Conservation (phyloP, 345 rosid genomes). For the Eucalyptus cladocalyx region DNA sequence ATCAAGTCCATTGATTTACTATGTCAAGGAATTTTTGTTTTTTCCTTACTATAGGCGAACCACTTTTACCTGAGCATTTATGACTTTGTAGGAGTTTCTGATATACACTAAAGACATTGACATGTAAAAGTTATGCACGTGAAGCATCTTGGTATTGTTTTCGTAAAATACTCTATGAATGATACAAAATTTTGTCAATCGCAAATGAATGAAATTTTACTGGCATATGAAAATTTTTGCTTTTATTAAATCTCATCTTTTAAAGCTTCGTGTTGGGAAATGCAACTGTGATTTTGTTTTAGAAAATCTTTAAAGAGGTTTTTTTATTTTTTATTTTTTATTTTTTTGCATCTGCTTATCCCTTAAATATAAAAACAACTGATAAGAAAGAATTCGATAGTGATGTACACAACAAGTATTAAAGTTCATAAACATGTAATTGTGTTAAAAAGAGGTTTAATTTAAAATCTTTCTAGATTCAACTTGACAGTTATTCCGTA, state of each 20-base stretch:
- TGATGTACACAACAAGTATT: not conserved
- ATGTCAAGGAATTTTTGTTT: not conserved
- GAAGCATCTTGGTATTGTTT: not conserved
- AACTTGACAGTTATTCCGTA: not conserved
- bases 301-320: not conserved
- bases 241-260: not conserved
- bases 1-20: not conserved
- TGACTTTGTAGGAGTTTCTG: not conserved
- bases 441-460: not conserved
- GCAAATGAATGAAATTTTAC: not conserved
- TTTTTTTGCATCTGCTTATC: not conserved
- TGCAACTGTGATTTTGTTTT: not conserved
- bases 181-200: not conserved
- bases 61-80: not conserved
- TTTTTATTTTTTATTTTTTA: not conserved
- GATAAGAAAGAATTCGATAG: not conserved
- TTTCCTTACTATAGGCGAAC: not conserved
- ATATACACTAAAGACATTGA: not conserved
- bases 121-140: not conserved
- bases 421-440: not conserved
- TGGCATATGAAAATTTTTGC: not conserved
- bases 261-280: not conserved
- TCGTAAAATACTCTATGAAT: not conserved
- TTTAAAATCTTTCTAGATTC: not conserved
- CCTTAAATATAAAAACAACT: not conserved